These are phyloP conservation scores for Alternaria postmessia DNA, from an alignment of 2,329 filamentous ascomycete genomes.

Conservation along the genomic window DNA sequence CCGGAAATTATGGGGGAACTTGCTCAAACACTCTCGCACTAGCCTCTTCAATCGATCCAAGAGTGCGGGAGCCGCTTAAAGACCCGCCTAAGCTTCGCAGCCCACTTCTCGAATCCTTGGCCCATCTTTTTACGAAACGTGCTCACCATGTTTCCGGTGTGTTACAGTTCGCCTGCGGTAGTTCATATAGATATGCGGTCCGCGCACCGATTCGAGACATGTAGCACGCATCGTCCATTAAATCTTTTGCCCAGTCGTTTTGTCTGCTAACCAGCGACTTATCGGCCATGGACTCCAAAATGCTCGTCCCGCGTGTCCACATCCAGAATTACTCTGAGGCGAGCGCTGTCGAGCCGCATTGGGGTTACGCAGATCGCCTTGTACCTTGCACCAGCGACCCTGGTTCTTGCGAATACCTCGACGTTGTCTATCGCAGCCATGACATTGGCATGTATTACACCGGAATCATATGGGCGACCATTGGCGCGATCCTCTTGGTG, in stretches of 20 bases:
- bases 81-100: slow-evolving; percentile 1
- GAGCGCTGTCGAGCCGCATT: slow-evolving; percentile 56
- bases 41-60: neutral
- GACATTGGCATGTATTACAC: slow-evolving; percentile 64
- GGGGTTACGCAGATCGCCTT: slow-evolving; percentile 64
- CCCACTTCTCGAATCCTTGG: slow-evolving; percentile 4
- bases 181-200: slow-evolving; percentile 23
- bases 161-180: neutral
- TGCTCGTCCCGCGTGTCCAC: slow-evolving; percentile 32
- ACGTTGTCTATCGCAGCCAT: slow-evolving; percentile 63
- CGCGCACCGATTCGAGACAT: neutral
- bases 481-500: slow-evolving; percentile 58
- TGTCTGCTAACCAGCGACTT: slow-evolving; percentile 5
- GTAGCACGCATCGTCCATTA: slow-evolving; percentile 10
- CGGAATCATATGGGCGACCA: slow-evolving; percentile 65
- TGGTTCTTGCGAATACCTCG: slow-evolving; percentile 67
- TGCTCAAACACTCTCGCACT: slow-evolving; percentile 43
- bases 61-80: neutral
- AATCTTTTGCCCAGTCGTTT: slow-evolving; percentile 19
- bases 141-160: slow-evolving; percentile 14
- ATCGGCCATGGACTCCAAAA: slow-evolving; percentile 30
- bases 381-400: slow-evolving; percentile 66
- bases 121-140: slow-evolving; percentile 10
- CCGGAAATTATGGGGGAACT: slow-evolving; percentile 39
- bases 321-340: slow-evolving; percentile 59